Evolutionary conservation across 176 grass and related monocot genomes (phyloP), one percentile per base, ranked within the genome.

Genomic region (Pharus latifolius): DNA sequence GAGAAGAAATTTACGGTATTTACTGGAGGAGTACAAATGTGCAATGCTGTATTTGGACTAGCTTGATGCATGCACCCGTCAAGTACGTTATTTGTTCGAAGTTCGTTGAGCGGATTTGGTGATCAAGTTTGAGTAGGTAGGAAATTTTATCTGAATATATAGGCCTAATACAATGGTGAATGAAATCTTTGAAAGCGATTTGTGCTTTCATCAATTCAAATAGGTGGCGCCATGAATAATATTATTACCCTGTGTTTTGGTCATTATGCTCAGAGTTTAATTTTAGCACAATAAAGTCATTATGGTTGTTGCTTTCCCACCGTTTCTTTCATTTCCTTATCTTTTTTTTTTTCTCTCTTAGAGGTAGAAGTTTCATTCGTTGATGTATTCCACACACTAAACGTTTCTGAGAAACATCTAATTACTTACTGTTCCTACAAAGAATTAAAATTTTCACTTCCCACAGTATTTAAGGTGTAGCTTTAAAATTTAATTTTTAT

Each of bases 71-170:
- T 30, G n/a, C n/a, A n/a, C n/a, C n/a, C n/a, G n/a, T n/a, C n/a
- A n/a, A 25, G 35, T 9, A 45, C 56, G 26, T 7, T 56, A 31
- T n/a, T 49, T 71, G 49, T 70, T 71, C 31, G 38, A 73, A 73
- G 43, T 73, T 84, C 2, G 75, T 66, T 75, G 63, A 80, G 38
- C 54, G 54, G 20, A 31, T 17, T 35, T 70, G 11, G 11, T 40
- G 49, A 34, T 56, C 23, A 38, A 2, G 40, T 49, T 75, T 49
- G 29, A 78, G 54, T 43, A 73, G 75, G 27, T 73, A 10, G 26
- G 29, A 26, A 52, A 42, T 33, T 66, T 43, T 17, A 60, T 52
- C 13, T 23, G 15, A 14, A 60, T 17, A 54, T 43, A 31, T 16
- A 52, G 13, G 8, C 5, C 8, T 40, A 61, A 26, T 61, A 6